Evolutionary conservation across 1,284 basidiomycete genomes (phyloP), one percentile per base, ranked within the genome.

Genomic region (Austropuccinia psidii): DNA sequence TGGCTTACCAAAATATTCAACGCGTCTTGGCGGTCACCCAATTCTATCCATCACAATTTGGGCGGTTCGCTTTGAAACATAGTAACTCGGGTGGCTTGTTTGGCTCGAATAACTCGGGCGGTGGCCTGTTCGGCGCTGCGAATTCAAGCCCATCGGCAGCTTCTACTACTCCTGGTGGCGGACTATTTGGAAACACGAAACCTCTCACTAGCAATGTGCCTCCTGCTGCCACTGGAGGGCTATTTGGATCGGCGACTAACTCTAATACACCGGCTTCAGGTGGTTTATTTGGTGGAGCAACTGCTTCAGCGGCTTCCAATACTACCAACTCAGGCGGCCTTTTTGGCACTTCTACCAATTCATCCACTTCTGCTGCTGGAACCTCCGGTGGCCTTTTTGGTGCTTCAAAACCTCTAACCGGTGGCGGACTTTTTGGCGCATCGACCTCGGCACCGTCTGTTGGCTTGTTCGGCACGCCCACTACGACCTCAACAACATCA

Each of bases 251-350:
- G 13, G 11, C 43, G 11, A 45, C 11, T 45, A 55, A 24, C 19
- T 9, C 54, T 55, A 8, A 19, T 29, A 55, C 54, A 29, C 4
- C 29, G 24, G 11, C 35, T 41, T 31, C 57, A 4, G 29, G 31
- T 15, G 78, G 77, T 31, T 79, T 81, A 47, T 83, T 83, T 74
- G 82, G 81, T 60, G 79, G 79, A 62, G 58, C 78, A 2, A 70
- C 74, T 47, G 57, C 61, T 49, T 39, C 35, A 43, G 54, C 4
- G 74, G 75, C 39, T 75, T 73, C 24, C 76, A 74, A 17, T 43
- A 79, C 69, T 8, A 41, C 47, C 43, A 64, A 27, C 6, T 74
- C 73, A 39, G 75, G 72, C 39, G 43, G 43, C 1, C 27, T 69
- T 27, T 69, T 69, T 29, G 67, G 55, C 15, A 27, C 52, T n/a